A percentile compares a stretch with the other conserved stretches of the same genome.
phyloP scores from a whole-genome alignment of 2,329 filamentous ascomycete species.

The Orbilia oligospora region DNA sequence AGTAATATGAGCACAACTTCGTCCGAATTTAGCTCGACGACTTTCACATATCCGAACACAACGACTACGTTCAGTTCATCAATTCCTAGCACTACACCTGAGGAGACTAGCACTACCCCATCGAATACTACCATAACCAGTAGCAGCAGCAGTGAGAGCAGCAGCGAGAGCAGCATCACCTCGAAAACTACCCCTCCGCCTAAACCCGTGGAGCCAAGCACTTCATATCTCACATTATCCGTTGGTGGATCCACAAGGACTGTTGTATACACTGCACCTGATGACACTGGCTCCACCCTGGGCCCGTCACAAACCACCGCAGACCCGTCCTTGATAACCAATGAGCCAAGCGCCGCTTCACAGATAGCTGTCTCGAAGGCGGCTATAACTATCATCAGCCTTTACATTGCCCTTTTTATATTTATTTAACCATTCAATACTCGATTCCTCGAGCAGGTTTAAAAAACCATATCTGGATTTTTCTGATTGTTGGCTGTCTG shows the following conservation, averaged over 20 bases:
- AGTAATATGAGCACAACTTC: slow-evolving; percentile 18
- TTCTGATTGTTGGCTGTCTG: not conserved
- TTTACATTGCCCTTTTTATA: slow-evolving; percentile 28
- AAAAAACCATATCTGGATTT: not conserved
- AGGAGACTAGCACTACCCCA: slow-evolving; percentile 28
- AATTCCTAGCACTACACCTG: slow-evolving; percentile 21
- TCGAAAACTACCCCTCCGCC: slow-evolving; percentile 18
- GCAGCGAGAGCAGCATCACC: not conserved
- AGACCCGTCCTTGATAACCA: slow-evolving; percentile 49
- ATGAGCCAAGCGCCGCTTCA: slow-evolving; percentile 31
- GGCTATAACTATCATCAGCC: slow-evolving; percentile 13
- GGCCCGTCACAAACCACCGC: slow-evolving; percentile 1
- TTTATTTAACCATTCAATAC: slow-evolving; percentile 19
- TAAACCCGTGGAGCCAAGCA: slow-evolving; percentile 26
- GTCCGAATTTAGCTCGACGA: not conserved
- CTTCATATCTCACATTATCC: slow-evolving; percentile 50
- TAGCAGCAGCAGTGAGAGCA: slow-evolving; percentile 4
- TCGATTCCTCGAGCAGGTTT: not conserved
- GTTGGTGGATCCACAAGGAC: slow-evolving; percentile 46
- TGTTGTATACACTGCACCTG: slow-evolving; percentile 42
- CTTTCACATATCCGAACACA: slow-evolving; percentile 46
- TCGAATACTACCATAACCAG: slow-evolving; percentile 31
- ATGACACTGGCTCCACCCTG: slow-evolving; percentile 43
- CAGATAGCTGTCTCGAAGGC: slow-evolving; percentile 16
- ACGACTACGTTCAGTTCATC: slow-evolving; percentile 37